Evolutionary conservation across 73 alveolate genomes (phyloP).

Genomic region (Paramecium pentaurelia): DNA sequence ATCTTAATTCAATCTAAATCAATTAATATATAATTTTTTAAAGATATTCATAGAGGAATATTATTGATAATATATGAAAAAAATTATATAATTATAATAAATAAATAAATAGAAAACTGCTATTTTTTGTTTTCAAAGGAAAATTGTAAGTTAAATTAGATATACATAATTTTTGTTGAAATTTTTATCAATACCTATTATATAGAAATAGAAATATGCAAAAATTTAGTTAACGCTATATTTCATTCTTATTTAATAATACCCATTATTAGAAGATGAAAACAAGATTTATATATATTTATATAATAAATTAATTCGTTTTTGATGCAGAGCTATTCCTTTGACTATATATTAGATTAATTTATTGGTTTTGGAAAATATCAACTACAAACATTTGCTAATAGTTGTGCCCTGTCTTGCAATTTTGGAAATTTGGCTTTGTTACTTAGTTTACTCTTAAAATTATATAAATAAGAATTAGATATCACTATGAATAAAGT

Average conservation of each 20-base stretch:
- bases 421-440: neutral
- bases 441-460: neutral
- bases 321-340: neutral
- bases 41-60: neutral
- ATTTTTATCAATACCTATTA: neutral
- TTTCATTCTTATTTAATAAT: neutral
- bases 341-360: neutral
- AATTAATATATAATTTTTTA: no score
- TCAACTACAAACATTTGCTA: neutral
- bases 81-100: no score
- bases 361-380: neutral
- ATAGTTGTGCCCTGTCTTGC: neutral
- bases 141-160: neutral
- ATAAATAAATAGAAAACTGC: neutral
- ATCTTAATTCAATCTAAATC: neutral
- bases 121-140: neutral
- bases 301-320: neutral
- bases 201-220: neutral
- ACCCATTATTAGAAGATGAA: neutral
- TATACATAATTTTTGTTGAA: neutral
- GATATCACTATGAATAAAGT: neutral
- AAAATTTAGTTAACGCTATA: neutral
- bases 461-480: neutral
- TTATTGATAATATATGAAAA: neutral
- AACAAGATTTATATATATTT: neutral